These are phyloP conservation scores for Byssothecium circinans DNA, from an alignment of 2,329 filamentous ascomycete species.

Conservation along the genomic window DNA sequence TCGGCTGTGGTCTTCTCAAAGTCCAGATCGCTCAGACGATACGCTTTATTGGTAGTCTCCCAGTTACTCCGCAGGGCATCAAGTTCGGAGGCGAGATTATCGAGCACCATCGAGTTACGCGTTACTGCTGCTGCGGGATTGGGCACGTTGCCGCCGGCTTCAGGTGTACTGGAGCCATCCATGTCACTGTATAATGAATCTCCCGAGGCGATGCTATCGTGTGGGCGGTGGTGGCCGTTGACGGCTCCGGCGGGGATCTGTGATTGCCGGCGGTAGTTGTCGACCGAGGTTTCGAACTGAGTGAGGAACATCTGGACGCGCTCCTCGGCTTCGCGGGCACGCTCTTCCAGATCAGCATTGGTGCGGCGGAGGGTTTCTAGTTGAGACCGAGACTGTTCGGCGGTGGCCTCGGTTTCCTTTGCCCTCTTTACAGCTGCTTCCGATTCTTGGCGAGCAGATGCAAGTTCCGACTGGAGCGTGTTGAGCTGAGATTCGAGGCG, in stretches of 20 bases:
- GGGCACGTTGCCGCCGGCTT: constrained; percentile 30
- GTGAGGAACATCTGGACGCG: constrained; percentile 92
- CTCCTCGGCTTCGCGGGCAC: constrained; percentile 85
- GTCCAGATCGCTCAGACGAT: constrained; percentile 86
- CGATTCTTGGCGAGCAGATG: constrained; percentile 67
- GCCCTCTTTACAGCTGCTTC: constrained; percentile 59
- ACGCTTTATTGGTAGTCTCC: constrained; percentile 95
- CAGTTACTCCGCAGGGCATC: constrained; percentile 88
- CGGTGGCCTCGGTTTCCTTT: constrained; percentile 57
- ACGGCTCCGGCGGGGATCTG: constrained; percentile 44
- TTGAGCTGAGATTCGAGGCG: constrained; percentile 73
- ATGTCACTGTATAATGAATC: constrained; percentile 54
- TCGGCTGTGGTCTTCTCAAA: constrained; percentile 63
- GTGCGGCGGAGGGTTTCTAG: constrained; percentile 82
- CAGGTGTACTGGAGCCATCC: constrained; percentile 40
- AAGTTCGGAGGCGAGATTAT: constrained; percentile 88
- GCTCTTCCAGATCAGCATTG: constrained; percentile 77
- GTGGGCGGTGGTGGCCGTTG: constrained; percentile 48
- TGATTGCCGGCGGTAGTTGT: constrained; percentile 84
- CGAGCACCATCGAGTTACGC: constrained; percentile 72
- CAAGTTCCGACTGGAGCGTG: constrained; percentile 69
- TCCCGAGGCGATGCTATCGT: constrained; percentile 63
- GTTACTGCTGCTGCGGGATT: constrained; percentile 28
- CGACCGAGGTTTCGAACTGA: constrained; percentile 90
- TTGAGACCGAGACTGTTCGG: constrained; percentile 63